Conservation (phyloP, 495 filamentous ascomycete species). For the Aspergillus haitiensis region DNA sequence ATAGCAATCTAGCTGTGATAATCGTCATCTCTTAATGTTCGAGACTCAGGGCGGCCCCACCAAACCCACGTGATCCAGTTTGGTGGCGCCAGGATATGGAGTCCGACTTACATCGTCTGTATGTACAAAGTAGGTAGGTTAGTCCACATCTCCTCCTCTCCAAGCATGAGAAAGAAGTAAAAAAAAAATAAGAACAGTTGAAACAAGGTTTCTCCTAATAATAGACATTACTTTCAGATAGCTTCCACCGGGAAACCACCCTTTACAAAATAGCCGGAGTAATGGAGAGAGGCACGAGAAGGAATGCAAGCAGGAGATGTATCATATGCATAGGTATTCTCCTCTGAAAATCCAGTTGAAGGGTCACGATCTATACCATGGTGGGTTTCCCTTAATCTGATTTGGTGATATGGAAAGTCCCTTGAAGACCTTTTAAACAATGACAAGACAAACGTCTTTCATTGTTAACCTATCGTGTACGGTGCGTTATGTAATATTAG, state of each 20-base stretch:
- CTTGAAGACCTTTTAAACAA: not conserved
- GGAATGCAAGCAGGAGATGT: not conserved
- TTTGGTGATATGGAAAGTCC: not conserved
- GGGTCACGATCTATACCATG: not conserved
- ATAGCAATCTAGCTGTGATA: no score
- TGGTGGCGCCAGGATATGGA: not conserved
- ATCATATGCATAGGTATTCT: not conserved
- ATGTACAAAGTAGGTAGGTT: no score
- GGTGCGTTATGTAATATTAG: not conserved
- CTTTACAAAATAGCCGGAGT: not conserved
- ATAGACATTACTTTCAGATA: no score
- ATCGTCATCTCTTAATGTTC: not conserved
- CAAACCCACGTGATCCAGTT: constrained; percentile 11
- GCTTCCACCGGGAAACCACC: not conserved
- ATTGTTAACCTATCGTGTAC: not conserved
- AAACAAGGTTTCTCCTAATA: no score
- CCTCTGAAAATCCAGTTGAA: not conserved
- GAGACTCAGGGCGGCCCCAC: not conserved
- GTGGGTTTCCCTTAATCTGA: not conserved
- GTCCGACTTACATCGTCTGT: not conserved
- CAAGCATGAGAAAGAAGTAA: no score
- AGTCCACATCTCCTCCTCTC: not conserved
- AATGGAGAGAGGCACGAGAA: not conserved
- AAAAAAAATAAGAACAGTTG: no score
- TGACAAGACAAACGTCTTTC: not conserved